Conservation (phyloP, 805 yeast species). For the Spathaspora girioi region DNA sequence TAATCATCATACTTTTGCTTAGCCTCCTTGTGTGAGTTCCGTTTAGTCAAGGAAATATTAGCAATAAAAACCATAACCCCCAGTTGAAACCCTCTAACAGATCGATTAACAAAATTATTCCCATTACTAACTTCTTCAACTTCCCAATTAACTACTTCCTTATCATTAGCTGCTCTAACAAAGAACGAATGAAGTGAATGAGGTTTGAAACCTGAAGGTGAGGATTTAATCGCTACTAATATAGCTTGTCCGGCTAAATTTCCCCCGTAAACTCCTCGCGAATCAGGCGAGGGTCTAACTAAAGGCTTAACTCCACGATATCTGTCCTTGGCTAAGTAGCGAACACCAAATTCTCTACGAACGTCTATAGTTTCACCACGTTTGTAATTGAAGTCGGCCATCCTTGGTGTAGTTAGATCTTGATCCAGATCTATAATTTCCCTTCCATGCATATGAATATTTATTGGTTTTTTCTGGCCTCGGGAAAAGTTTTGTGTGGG, state of each 20-base stretch:
- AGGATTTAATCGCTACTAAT: slow-evolving; percentile 25
- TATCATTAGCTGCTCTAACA: slow-evolving; percentile 17
- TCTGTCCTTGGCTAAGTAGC: slow-evolving; percentile 9
- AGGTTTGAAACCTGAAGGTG: slow-evolving; percentile 28
- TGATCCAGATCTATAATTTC: background rate
- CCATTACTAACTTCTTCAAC: slow-evolving; percentile 33
- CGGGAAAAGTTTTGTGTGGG: background rate
- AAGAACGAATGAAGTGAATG: slow-evolving; percentile 34
- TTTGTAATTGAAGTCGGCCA: slow-evolving; percentile 2
- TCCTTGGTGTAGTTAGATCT: background rate
- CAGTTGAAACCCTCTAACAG: slow-evolving; percentile 23
- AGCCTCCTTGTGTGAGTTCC: slow-evolving; percentile 23
- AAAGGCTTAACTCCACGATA: slow-evolving; percentile 19
- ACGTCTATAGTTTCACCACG: slow-evolving; percentile 9
- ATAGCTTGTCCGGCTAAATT: slow-evolving; percentile 33
- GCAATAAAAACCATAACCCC: slow-evolving; percentile 24
- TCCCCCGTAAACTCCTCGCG: slow-evolving; percentile 33
- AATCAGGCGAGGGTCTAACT: slow-evolving; percentile 19
- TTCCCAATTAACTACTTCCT: slow-evolving; percentile 23
- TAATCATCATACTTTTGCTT: slow-evolving; percentile 19
- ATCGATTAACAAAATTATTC: slow-evolving; percentile 31
- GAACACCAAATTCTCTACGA: slow-evolving; percentile 17
- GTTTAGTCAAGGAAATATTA: slow-evolving; percentile 30
- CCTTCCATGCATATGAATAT: background rate
- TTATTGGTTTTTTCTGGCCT: background rate